These are phyloP conservation scores for Lachancea dasiensis DNA, from an alignment of 805 yeast species.

Conservation along the genomic window DNA sequence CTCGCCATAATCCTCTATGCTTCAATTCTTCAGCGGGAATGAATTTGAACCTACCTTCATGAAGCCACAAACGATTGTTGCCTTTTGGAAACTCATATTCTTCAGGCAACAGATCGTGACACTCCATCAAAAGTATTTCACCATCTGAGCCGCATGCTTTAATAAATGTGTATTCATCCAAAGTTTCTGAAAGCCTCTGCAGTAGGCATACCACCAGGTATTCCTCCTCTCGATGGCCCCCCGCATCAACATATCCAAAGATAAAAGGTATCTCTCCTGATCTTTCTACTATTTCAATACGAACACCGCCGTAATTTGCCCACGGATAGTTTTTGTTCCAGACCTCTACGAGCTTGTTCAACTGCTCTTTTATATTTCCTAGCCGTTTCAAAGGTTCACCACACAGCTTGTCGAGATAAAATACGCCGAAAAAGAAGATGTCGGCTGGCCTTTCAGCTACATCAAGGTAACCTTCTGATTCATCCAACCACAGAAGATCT, in stretches of 20 bases:
- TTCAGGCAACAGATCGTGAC: slow-evolving; percentile 40
- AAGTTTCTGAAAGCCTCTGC: slow-evolving; percentile 31
- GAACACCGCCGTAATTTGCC: slow-evolving; percentile 31
- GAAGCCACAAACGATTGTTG: slow-evolving; percentile 49
- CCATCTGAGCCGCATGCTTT: slow-evolving; percentile 49
- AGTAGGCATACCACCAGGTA: slow-evolving; percentile 39
- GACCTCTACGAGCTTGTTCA: slow-evolving; percentile 26
- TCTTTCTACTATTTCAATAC: slow-evolving; percentile 18
- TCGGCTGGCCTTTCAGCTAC: slow-evolving; percentile 19
- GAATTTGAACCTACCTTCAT: slow-evolving; percentile 35
- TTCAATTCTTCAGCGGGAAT: slow-evolving; percentile 31
- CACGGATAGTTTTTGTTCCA: slow-evolving; percentile 41
- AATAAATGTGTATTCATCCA: slow-evolving; percentile 36
- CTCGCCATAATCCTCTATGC: slow-evolving; percentile 32
- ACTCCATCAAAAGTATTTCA: slow-evolving; percentile 49
- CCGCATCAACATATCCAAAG: slow-evolving; percentile 32
- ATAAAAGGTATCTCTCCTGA: slow-evolving; percentile 19
- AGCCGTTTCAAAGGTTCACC: slow-evolving; percentile 4
- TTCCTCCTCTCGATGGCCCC: slow-evolving; percentile 43
- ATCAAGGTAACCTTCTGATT: slow-evolving; percentile 13
- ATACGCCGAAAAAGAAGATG: slow-evolving; percentile 27
- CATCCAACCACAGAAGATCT: slow-evolving; percentile 24
- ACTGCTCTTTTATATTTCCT: slow-evolving; percentile 14
- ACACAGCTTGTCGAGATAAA: slow-evolving; percentile 20
- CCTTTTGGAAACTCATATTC: slow-evolving; percentile 38